Conservation (phyloP, 164 flowering plant species). For the Magnolia changhungtana region DNA sequence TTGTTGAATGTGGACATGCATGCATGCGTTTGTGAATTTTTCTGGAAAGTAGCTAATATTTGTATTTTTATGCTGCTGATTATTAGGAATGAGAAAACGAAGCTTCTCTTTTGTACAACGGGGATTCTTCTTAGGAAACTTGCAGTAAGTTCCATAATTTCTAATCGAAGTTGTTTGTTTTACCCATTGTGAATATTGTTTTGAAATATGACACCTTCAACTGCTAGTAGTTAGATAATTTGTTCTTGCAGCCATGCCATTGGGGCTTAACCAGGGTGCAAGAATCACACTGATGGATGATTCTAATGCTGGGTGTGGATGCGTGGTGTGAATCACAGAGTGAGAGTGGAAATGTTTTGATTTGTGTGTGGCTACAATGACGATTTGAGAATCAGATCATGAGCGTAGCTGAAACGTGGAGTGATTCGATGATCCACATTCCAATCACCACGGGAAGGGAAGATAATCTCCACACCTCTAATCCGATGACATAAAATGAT, state of each 20-base stretch:
- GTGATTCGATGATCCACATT: too few relatives aligned
- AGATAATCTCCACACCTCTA: too few relatives aligned
- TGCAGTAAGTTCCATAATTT: constrained; percentile 38
- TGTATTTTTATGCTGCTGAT: not conserved
- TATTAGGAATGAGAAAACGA: constrained; percentile 74
- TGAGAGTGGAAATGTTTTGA: too few relatives aligned
- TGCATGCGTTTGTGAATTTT: not conserved
- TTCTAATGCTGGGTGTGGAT: too few relatives aligned
- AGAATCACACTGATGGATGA: not conserved
- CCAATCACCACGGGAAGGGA: too few relatives aligned
- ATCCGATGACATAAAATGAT: too few relatives aligned
- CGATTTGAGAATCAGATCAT: too few relatives aligned
- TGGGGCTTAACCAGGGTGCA: not conserved
- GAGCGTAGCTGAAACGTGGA: too few relatives aligned
- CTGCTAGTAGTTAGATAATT: not conserved
- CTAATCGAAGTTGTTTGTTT: not conserved
- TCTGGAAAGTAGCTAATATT: not conserved
- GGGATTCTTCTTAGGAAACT: constrained; percentile 87
- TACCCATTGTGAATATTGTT: not conserved
- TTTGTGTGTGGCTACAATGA: too few relatives aligned
- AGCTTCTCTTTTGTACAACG: constrained; percentile 92
- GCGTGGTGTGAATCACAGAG: too few relatives aligned
- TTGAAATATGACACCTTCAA: not conserved
- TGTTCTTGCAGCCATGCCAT: not conserved
- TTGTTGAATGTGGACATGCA: not conserved